Percentiles rank a stretch among this genome's conserved stretches.
Conservation (phyloP, 768 basidiomycete genomes). For the Hirschioporus abietinus region DNA sequence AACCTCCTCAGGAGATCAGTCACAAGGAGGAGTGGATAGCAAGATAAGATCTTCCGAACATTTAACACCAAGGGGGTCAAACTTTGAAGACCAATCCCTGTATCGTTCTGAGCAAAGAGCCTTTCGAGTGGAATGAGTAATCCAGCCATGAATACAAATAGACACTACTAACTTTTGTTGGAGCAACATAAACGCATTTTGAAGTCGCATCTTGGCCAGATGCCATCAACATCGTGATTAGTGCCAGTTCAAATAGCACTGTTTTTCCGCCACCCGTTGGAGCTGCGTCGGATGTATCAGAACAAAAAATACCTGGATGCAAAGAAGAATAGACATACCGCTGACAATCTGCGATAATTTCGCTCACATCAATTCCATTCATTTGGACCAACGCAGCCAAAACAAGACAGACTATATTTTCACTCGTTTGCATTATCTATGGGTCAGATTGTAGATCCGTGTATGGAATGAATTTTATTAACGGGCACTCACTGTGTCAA, state of each 20-base stretch:
- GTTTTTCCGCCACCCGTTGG: constrained; percentile 98
- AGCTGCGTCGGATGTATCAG: constrained; percentile 39
- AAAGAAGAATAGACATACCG: constrained; percentile 33
- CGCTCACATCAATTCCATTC: neutral
- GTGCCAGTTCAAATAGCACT: constrained; percentile 86
- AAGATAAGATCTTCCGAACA: constrained; percentile 39
- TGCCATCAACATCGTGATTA: constrained; percentile 65
- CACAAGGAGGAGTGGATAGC: constrained; percentile 6
- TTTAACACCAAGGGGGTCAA: constrained; percentile 67
- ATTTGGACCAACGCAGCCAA: neutral
- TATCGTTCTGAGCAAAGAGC: constrained; percentile 83
- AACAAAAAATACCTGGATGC: constrained; percentile 10
- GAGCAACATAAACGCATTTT: constrained; percentile 90
- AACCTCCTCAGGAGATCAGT: constrained; percentile 42
- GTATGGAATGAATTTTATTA: neutral
- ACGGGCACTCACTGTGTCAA: constrained; percentile 52
- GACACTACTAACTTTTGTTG: constrained; percentile 62
- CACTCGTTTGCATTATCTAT: constrained; percentile 53
- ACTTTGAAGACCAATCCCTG: constrained; percentile 81
- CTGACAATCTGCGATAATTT: constrained; percentile 54
- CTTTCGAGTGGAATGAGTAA: constrained; percentile 31
- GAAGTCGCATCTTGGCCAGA: constrained; percentile 24
- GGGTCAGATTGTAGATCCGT: constrained; percentile 4
- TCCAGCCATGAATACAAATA: too few species aligned
- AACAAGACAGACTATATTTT: constrained; percentile 52